Conservation (phyloP, 176 grass and related monocot species). For the Ananas comosus region DNA sequence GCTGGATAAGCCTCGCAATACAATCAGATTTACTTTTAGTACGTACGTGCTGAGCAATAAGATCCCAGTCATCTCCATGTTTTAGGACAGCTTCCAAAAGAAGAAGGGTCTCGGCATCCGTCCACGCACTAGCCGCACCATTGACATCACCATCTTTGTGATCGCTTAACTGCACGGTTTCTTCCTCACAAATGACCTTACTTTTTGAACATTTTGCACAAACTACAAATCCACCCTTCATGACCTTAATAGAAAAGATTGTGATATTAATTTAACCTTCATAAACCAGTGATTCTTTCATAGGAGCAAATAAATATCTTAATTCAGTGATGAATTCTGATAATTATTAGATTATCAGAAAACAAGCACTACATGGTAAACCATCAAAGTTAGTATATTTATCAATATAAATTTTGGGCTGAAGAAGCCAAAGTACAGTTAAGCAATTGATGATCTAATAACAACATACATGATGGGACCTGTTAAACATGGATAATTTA, state of each 20-base stretch:
- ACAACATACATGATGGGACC: too few relatives aligned
- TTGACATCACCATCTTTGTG: constrained; percentile 21
- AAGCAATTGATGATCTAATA: too few relatives aligned
- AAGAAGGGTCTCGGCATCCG: constrained; percentile 74
- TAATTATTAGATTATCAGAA: too few relatives aligned
- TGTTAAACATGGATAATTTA: too few relatives aligned
- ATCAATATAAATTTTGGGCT: too few relatives aligned
- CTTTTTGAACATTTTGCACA: constrained; percentile 62
- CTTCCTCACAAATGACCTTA: constrained; percentile 30
- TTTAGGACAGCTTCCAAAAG: constrained; percentile 98
- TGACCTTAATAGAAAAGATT: constrained; percentile 6
- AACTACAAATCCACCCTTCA: constrained; percentile 67
- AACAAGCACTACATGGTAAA: too few relatives aligned
- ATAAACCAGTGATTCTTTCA: neutral
- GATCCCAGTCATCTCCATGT: constrained; percentile 98
- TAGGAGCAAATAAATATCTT: neutral
- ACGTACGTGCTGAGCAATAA: constrained; percentile 85
- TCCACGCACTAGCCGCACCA: constrained; percentile 46
- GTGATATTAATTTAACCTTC: neutral
- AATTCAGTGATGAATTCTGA: too few relatives aligned
- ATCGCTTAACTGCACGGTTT: constrained; percentile 25
- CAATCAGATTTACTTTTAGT: constrained; percentile 93
- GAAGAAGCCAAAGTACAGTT: too few relatives aligned
- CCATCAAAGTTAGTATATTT: too few relatives aligned
- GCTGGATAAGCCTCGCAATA: constrained; percentile 85